Conservation (phyloP, 495 filamentous ascomycete genomes). For the Platismatia glauca region DNA sequence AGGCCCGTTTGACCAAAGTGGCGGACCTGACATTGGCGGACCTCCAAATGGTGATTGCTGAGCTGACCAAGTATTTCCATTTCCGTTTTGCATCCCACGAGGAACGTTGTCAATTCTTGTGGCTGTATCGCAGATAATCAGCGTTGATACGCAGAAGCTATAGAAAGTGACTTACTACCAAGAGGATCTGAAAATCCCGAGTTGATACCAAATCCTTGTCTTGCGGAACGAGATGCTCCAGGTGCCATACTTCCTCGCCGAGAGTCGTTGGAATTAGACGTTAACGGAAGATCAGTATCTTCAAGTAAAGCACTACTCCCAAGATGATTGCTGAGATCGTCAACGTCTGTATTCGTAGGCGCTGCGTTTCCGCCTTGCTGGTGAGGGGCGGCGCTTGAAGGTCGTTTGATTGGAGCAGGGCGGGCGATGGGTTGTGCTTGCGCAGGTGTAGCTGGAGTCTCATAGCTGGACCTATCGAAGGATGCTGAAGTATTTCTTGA, state of each 20-base stretch:
- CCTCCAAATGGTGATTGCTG: slow-evolving; percentile 36
- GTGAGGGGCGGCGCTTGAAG: slow-evolving; percentile 63
- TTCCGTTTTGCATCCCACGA: slow-evolving; percentile 22
- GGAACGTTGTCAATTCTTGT: slow-evolving; percentile 23
- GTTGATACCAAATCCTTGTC: slow-evolving; percentile 38
- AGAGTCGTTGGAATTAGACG: slow-evolving; percentile 34
- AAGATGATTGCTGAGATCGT: slow-evolving; percentile 73
- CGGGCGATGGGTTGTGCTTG: slow-evolving; percentile 59
- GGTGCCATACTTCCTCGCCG: slow-evolving; percentile 24
- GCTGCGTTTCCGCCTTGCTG: slow-evolving; percentile 37
- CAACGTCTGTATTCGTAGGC: slow-evolving; percentile 42
- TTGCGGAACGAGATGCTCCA: slow-evolving; percentile 15
- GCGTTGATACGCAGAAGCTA: not conserved
- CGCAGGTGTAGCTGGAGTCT: slow-evolving; percentile 30
- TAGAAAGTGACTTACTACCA: slow-evolving; percentile 30
- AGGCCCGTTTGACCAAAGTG: slow-evolving; percentile 36
- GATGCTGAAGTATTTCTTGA: slow-evolving; percentile 53
- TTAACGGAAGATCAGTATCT: slow-evolving; percentile 53
- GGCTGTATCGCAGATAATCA: slow-evolving; percentile 10
- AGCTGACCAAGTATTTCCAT: slow-evolving; percentile 36
- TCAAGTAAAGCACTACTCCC: slow-evolving; percentile 91
- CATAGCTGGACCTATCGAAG: slow-evolving; percentile 43
- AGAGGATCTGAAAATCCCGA: slow-evolving; percentile 46
- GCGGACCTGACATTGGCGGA: slow-evolving; percentile 33
- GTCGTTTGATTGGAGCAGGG: slow-evolving; percentile 81